Percentiles rank a stretch among this genome's conserved stretches.
These are phyloP conservation scores for Fusarium nematophilum DNA, from an alignment of 2,329 filamentous ascomycete genomes.

Conservation along the genomic window DNA sequence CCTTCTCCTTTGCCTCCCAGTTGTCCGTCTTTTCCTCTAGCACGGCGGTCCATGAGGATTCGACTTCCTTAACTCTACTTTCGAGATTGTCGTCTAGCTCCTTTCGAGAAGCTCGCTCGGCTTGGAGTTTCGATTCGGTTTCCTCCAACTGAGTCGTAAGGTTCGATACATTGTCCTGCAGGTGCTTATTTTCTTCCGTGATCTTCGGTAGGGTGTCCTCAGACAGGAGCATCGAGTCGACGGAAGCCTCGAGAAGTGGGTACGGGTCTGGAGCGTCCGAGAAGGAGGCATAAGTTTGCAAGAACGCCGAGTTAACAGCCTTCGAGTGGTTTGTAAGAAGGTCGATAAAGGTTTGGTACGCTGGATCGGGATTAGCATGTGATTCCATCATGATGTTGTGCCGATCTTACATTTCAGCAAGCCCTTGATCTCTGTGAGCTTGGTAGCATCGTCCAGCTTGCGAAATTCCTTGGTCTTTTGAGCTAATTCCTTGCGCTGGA, in stretches of 20 bases:
- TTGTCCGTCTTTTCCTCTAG: conserved; percentile 95
- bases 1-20: conserved; percentile 93
- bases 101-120: conserved; percentile 78
- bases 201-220: conserved; percentile 94
- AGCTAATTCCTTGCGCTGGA: conserved; percentile 96
- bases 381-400: background rate
- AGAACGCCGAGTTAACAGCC: conserved; percentile 89
- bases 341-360: conserved; percentile 98
- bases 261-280: conserved; percentile 98
- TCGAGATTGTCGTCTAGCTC: conserved; percentile 83
- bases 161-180: conserved; percentile 81
- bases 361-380: conserved; percentile 57
- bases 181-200: conserved; percentile 85
- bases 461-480: conserved; percentile 99
- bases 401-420: conserved; percentile 78
- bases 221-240: conserved; percentile 91
- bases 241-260: conserved; percentile 92
- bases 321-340: conserved; percentile 96
- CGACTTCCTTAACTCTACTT: conserved; percentile 85
- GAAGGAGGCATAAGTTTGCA: conserved; percentile 91
- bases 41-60: conserved; percentile 89
- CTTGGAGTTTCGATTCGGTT: conserved; percentile 81
- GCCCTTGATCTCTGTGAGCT: conserved; percentile 88
- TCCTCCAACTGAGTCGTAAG: conserved; percentile 87
- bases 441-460: conserved; percentile 89